Base-by-base conservation (phyloP, 1,139 yeast genomes). In the Taphrina flavorubra region DNA sequence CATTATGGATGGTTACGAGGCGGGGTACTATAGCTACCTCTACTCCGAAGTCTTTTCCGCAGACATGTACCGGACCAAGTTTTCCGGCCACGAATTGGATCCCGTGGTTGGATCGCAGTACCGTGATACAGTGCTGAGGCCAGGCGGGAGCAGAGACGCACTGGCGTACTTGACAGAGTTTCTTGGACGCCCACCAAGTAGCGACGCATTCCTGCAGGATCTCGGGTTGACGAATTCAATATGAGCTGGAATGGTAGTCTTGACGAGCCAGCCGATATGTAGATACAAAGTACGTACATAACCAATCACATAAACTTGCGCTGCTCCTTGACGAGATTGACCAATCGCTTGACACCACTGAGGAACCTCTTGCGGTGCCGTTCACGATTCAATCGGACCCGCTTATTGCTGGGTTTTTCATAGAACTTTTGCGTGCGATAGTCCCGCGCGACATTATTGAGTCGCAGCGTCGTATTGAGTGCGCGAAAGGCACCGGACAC, bases 21-120 rank as follows among this genome's bases (percentile, higher is more conserved):
- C 94, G 31, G 95, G 96, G 1, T 90, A 90, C 79, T 90, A 90
- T 75, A 96, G 96, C 1, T 90, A 90, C 77, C 79, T 90, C 79
- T 90, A 91, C 87, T 88, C 95, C 1, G 87, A 87, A 73, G 96
- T 89, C 34, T 90, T 87, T 80, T 95, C 96, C 1, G 85, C 90
- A 6, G 97, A 90, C 77, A 89, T 90, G 77, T 90, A 84, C 79
- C 86, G 88, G 77, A 79, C 89, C n/a, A 84, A 85, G 75, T 90
- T 90, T 81, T 84, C 85, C 72, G 74, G 80, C 0, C 85, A 87
- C 75, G 96, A 96, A 39, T 82, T 89, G 83, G 84, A 87, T 75
- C 81, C 85, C 13, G 20, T 14, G 7, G 42, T 58, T 16, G 68
- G 68, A 4, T 25, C 51, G 40, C 39, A 55, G 13, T 65, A 47